A percentile compares a stretch with the other conserved stretches of the same genome.
phyloP scores from a whole-genome alignment of 2,329 filamentous ascomycete species.

The Aspergillus sp. region DNA sequence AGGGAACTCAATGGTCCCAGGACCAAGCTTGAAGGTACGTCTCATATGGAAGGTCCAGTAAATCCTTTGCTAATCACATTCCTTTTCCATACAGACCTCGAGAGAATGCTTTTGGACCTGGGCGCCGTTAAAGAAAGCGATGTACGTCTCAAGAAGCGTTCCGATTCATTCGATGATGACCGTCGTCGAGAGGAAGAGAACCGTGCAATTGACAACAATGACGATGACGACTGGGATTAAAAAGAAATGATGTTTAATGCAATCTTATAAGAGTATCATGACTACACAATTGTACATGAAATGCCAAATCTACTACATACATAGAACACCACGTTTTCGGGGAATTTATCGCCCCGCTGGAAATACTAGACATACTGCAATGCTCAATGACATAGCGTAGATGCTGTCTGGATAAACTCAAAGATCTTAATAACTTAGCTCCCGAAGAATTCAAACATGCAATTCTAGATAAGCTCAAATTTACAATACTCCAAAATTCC shows the following conservation, averaged over 20 bases:
- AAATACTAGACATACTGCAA: no score
- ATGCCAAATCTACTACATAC: no score
- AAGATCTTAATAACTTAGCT: no score
- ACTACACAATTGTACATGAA: neutral
- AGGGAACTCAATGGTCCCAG: conserved; percentile 69
- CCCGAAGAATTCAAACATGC: no score
- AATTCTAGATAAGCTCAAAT: no score
- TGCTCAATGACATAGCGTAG: no score
- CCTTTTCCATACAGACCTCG: conserved; percentile 53
- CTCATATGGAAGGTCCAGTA: conserved; percentile 3
- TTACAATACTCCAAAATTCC: no score
- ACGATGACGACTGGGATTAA: conserved; percentile 57
- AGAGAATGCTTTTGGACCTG: conserved; percentile 74
- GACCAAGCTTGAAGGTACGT: conserved; percentile 56
- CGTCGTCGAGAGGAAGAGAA: conserved; percentile 51
- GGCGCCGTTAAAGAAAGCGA: conserved; percentile 77
- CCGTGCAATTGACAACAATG: conserved; percentile 44
- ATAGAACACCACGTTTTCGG: no score
- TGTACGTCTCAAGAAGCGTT: conserved; percentile 60
- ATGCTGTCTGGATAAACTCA: no score
- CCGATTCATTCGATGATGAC: conserved; percentile 54
- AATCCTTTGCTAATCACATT: no score
- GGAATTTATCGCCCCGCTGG: no score
- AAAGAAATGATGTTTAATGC: conserved; percentile 2
- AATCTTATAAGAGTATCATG: no score